Percentiles rank a stretch among this genome's conserved stretches.
phyloP scores from a whole-genome alignment of 768 basidiomycete genomes.

The Pisolithus marmoratus region DNA sequence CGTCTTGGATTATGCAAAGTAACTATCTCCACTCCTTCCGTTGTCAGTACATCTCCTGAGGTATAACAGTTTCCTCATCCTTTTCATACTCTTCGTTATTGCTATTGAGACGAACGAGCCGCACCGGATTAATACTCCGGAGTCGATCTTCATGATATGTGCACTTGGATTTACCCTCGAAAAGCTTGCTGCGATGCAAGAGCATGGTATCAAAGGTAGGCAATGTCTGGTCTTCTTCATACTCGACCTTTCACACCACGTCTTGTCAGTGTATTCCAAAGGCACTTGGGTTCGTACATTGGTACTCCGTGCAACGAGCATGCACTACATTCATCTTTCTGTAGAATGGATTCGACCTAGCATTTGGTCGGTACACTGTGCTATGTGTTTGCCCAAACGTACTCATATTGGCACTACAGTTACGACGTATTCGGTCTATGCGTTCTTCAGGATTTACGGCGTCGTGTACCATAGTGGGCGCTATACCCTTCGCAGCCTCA shows the following conservation, averaged over 20 bases:
- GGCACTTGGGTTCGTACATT: constrained; percentile 66
- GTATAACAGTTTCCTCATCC: constrained; percentile 55
- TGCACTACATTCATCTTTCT: constrained; percentile 8
- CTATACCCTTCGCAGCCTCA: not conserved
- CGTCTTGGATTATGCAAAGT: constrained; percentile 88
- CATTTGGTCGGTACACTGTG: constrained; percentile 55
- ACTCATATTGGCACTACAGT: constrained; percentile 37
- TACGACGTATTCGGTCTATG: constrained; percentile 73
- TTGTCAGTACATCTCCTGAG: constrained; percentile 1
- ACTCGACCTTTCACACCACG: constrained; percentile 3
- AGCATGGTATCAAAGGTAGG: constrained; percentile 93
- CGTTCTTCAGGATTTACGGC: constrained; percentile 72
- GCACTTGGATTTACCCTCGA: constrained; percentile 83
- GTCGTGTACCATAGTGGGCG: constrained; percentile 53
- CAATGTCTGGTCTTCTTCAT: constrained; percentile 17
- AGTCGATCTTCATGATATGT: constrained; percentile 74
- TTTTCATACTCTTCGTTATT: constrained; percentile 74
- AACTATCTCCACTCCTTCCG: not conserved
- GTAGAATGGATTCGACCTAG: constrained; percentile 90
- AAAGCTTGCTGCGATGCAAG: constrained; percentile 92
- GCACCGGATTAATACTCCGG: constrained; percentile 57
- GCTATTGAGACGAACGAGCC: constrained; percentile 71
- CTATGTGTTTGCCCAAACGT: not conserved
- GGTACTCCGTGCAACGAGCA: constrained; percentile 10
- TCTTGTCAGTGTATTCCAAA: constrained; percentile 64